Percentiles rank a stretch among this genome's conserved stretches.
Conservation (phyloP, 257 asterid species). For the Craterostigma plantagineum region DNA sequence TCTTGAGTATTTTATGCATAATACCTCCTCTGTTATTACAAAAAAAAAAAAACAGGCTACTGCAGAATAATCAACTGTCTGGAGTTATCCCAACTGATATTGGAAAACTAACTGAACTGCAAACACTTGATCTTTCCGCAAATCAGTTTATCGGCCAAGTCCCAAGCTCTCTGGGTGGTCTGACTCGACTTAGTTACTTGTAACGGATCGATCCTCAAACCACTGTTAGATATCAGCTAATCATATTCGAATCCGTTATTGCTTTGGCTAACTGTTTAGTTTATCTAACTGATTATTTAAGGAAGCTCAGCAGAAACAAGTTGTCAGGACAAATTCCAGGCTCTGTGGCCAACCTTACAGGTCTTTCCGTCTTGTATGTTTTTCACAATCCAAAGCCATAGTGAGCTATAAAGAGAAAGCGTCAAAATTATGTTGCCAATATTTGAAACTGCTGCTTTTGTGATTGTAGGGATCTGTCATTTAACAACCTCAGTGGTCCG, state of each 20-base stretch:
- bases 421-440: slow-evolving; percentile 3
- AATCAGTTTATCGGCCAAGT: slow-evolving; percentile 65
- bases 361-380: slow-evolving; percentile 87
- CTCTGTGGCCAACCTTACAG: slow-evolving; percentile 55
- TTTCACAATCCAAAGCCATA: slow-evolving; percentile 12
- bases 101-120: slow-evolving; percentile 60
- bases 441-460: too few relatives aligned
- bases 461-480: slow-evolving; percentile 66
- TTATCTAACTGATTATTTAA: slow-evolving; percentile 11
- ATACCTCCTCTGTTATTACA: too few relatives aligned
- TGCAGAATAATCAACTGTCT: slow-evolving; percentile 57
- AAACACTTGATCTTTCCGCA: slow-evolving; percentile 68
- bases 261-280: too few relatives aligned
- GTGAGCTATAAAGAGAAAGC: slow-evolving; percentile 4
- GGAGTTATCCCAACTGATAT: slow-evolving; percentile 56
- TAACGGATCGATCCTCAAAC: slow-evolving; percentile 17
- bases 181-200: slow-evolving; percentile 50
- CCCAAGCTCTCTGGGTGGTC: slow-evolving; percentile 58
- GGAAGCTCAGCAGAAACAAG: slow-evolving; percentile 73
- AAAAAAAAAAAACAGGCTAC: slow-evolving; percentile 22
- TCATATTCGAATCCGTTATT: too few relatives aligned
- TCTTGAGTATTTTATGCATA: slow-evolving; percentile 1
- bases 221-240: too few relatives aligned
- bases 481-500: slow-evolving; percentile 76
- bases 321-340: slow-evolving; percentile 67